Percentiles rank a stretch among this genome's conserved stretches.
phyloP scores from a whole-genome alignment of 768 basidiomycete genomes.

The Lepiota brunneoincarnata region DNA sequence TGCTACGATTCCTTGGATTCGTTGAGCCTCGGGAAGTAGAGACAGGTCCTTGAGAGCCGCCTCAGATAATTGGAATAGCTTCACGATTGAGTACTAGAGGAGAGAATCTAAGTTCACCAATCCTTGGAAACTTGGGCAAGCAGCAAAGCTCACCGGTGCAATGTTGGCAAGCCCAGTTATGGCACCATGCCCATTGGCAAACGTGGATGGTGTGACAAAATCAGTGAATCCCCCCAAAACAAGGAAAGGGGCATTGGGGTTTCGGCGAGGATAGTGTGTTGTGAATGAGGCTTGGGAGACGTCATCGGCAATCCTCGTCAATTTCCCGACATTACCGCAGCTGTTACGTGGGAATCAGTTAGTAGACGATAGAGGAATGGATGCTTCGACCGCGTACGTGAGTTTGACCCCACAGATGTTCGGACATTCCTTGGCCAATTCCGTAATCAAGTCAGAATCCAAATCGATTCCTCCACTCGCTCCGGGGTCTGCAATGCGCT shows the following conservation, averaged over 20 bases:
- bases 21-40: constrained; percentile 65
- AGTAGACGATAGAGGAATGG: constrained; percentile 2
- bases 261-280: constrained; percentile 63
- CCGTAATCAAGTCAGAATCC: constrained; percentile 83
- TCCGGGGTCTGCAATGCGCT: constrained; percentile 60
- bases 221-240: constrained; percentile 86
- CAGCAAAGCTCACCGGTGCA: constrained; percentile 54
- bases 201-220: constrained; percentile 72
- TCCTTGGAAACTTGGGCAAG: constrained; percentile 7
- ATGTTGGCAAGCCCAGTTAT: constrained; percentile 89
- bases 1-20: constrained; percentile 77
- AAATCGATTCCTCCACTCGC: constrained; percentile 89
- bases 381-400: constrained; percentile 51
- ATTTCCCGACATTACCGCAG: constrained; percentile 90
- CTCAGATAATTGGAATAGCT: constrained; percentile 62
- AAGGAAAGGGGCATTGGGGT: constrained; percentile 66
- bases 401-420: constrained; percentile 88
- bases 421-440: constrained; percentile 71
- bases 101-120: background rate
- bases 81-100: constrained; percentile 51
- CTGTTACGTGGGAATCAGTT: constrained; percentile 32
- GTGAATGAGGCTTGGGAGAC: constrained; percentile 58
- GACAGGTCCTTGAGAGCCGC: constrained; percentile 52
- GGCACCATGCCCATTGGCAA: constrained; percentile 79
- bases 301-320: constrained; percentile 76